Conservation (phyloP, 441 rosid genomes). For the Metrosideros polymorpha region DNA sequence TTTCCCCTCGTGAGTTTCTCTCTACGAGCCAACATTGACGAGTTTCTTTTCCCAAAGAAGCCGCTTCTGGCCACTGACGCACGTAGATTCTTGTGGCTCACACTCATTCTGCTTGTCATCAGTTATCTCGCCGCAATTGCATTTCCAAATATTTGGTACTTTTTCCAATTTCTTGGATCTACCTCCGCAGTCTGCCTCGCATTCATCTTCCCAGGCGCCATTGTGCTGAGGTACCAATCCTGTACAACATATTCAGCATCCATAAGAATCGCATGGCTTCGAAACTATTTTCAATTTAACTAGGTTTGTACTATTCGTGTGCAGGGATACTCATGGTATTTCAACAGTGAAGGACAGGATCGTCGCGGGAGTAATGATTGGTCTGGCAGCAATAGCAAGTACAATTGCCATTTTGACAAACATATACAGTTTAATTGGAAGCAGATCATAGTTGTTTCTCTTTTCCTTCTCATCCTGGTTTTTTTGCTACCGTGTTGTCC, state of each 20-base stretch:
- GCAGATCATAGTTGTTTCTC: conserved; percentile 1
- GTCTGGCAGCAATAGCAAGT: conserved; percentile 59
- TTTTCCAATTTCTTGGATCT: conserved; percentile 82
- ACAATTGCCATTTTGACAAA: conserved; percentile 62
- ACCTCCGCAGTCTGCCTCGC: conserved; percentile 67
- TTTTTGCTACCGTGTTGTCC: not conserved
- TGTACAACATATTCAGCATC: not conserved
- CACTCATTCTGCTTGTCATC: conserved; percentile 28
- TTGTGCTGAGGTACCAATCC: conserved; percentile 49
- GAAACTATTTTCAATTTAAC: not conserved
- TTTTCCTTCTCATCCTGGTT: not conserved
- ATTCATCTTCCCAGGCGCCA: conserved; percentile 76
- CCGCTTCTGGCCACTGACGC: conserved; percentile 29
- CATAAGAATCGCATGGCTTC: not conserved
- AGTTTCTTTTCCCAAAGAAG: conserved; percentile 42
- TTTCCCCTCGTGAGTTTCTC: conserved; percentile 84
- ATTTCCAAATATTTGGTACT: conserved; percentile 72
- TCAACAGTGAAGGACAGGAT: conserved; percentile 52
- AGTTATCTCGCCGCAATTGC: conserved; percentile 51
- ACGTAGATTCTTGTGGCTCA: conserved; percentile 47
- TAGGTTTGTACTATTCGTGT: not conserved
- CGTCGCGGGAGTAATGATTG: conserved; percentile 47
- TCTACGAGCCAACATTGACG: conserved; percentile 53
- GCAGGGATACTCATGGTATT: conserved; percentile 60
- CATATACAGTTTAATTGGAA: conserved; percentile 19